Evolutionary conservation across 306 rosid genomes (phyloP).

Genomic region (Pyrus communis): DNA sequence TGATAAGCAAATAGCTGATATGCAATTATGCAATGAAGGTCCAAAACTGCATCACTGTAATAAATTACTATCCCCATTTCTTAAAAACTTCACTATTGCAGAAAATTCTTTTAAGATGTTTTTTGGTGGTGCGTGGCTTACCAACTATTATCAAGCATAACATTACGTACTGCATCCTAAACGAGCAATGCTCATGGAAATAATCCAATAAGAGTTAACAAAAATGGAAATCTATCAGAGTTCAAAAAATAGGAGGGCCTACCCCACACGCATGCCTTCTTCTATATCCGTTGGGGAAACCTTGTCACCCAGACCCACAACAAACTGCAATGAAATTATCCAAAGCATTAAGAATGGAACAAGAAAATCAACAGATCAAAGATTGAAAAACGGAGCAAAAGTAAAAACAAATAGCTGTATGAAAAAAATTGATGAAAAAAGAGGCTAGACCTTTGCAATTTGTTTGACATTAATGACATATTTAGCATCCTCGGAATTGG

Average conservation of each 20-base stretch:
- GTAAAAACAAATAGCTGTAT: neutral
- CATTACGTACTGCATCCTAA: neutral
- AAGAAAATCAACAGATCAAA: neutral
- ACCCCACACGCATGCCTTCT: conserved; percentile 99
- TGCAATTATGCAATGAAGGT: neutral
- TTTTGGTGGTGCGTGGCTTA: neutral
- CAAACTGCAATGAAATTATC: conserved; percentile 53
- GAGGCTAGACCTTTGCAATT: conserved; percentile 71
- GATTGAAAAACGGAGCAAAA: neutral
- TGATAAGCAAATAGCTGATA: neutral
- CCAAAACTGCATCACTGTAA: neutral
- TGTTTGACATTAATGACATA: conserved; percentile 95
- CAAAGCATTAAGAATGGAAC: neutral
- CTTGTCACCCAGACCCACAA: conserved; percentile 97
- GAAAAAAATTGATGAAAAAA: neutral
- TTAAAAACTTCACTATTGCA: neutral
- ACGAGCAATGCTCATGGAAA: neutral
- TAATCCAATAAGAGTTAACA: neutral
- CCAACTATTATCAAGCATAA: neutral
- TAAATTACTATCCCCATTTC: neutral
- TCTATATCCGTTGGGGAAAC: conserved; percentile 99
- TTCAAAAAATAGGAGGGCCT: conserved; percentile 18
- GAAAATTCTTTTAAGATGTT: too few species aligned
- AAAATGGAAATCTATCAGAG: neutral
- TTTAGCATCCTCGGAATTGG: conserved; percentile 96